A percentile compares a stretch with the other conserved stretches of the same genome.
phyloP scores from a whole-genome alignment of 306 rosid species.

The Biancaea sappan region DNA sequence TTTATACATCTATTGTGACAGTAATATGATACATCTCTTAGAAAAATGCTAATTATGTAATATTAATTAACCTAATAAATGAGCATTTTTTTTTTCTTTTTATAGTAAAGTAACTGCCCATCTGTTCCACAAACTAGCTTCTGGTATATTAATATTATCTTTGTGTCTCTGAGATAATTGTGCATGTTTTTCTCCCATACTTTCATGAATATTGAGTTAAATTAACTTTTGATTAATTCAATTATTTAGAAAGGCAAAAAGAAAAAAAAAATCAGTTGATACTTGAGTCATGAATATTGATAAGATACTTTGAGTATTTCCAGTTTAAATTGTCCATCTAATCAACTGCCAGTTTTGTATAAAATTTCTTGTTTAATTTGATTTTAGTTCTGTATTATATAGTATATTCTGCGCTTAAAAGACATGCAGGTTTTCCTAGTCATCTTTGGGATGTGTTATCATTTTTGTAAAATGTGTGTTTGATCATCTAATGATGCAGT shows the following conservation, averaged over 20 bases:
- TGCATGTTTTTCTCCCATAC: neutral
- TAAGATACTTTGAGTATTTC: neutral
- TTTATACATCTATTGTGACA: neutral
- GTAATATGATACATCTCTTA: neutral
- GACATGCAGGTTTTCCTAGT: neutral
- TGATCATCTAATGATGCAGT: neutral
- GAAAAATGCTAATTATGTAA: neutral
- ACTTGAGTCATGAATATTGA: neutral
- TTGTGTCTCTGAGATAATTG: neutral
- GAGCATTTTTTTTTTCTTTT: neutral
- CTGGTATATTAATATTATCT: too few relatives aligned
- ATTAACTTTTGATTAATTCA: neutral
- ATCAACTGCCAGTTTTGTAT: neutral
- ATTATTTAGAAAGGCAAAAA: neutral
- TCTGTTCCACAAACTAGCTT: neutral
- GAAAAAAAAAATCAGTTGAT: neutral
- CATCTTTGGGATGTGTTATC: neutral
- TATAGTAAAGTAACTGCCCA: neutral
- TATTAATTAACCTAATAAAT: neutral
- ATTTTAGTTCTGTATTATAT: neutral
- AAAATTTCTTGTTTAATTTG: neutral
- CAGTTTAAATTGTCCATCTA: neutral
- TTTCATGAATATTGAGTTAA: neutral
- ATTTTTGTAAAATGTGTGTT: slow-evolving; percentile 2
- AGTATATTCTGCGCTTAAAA: neutral